phyloP scores from a whole-genome alignment of 495 filamentous ascomycete genomes.

The Neurospora sp. region DNA sequence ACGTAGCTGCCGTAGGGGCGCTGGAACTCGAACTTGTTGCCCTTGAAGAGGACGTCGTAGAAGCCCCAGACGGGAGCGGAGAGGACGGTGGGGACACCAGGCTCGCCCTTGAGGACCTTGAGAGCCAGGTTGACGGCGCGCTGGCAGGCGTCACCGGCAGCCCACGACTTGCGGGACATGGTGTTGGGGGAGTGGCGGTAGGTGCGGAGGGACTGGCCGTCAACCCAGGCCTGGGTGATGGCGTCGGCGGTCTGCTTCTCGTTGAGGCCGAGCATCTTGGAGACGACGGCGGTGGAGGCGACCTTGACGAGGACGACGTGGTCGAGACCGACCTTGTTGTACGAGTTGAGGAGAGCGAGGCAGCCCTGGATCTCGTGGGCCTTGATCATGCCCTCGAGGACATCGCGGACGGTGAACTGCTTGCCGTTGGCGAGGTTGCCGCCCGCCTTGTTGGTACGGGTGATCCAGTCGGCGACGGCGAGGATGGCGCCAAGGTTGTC shows the following conservation, averaged over 20 bases:
- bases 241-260: slow-evolving; percentile 91
- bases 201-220: slow-evolving; percentile 90
- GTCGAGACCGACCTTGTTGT: slow-evolving; percentile 95
- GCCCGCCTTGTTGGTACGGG: slow-evolving; percentile 87
- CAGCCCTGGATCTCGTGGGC: slow-evolving; percentile 98
- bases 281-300: slow-evolving; percentile 85
- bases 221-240: slow-evolving; percentile 93
- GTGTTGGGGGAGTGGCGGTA: slow-evolving; percentile 97
- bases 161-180: slow-evolving; percentile 99
- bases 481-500: slow-evolving; percentile 96
- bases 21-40: slow-evolving; percentile 92
- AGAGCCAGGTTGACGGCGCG: slow-evolving; percentile 88
- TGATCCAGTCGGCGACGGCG: slow-evolving; percentile 93
- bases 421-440: slow-evolving; percentile 79
- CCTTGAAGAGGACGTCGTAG: slow-evolving; percentile 96
- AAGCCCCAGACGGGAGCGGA: slow-evolving; percentile 94
- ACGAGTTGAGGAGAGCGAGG: slow-evolving; percentile 92
- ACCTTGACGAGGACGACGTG: slow-evolving; percentile 98
- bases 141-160: slow-evolving; percentile 94
- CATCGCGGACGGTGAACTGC: slow-evolving; percentile 75
- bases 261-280: slow-evolving; percentile 82
- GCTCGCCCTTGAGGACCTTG: slow-evolving; percentile 87
- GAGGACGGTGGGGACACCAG: slow-evolving; percentile 83
- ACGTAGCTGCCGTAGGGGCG: slow-evolving; percentile 94
- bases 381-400: slow-evolving; percentile 98